These are phyloP conservation scores for Geoglossum glabrum DNA, from an alignment of 495 filamentous ascomycete genomes.

Conservation along the genomic window DNA sequence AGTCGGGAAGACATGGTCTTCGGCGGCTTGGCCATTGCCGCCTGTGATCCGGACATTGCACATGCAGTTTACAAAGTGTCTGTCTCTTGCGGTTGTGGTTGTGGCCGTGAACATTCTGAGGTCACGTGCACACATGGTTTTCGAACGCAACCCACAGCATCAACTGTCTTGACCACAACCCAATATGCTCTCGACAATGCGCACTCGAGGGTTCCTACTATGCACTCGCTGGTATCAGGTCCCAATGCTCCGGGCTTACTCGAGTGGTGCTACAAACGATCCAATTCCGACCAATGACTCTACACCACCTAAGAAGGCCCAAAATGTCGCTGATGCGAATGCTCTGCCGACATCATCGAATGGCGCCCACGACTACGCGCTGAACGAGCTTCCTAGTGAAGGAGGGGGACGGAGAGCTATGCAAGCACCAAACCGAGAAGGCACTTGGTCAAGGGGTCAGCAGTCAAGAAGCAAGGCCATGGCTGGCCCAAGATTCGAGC, in stretches of 20 bases:
- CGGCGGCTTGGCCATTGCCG: conserved; percentile 21
- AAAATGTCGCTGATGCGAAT: conserved; percentile 4
- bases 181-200: not conserved
- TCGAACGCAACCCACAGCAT: not conserved
- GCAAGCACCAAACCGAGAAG: conserved; percentile 75
- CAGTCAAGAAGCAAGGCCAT: conserved; percentile 60
- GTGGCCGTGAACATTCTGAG: conserved; percentile 8
- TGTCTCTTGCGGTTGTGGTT: no score
- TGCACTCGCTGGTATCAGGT: not conserved
- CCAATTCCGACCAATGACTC: conserved; percentile 3
- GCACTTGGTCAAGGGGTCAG: conserved; percentile 69
- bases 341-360: conserved; percentile 3
- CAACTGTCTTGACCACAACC: not conserved
- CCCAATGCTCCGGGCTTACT: not conserved
- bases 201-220: not conserved
- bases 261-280: not conserved
- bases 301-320: not conserved
- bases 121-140: not conserved
- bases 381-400: conserved; percentile 38
- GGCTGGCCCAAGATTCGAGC: conserved; percentile 87
- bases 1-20: conserved; percentile 81
- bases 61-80: not conserved
- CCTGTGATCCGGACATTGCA: conserved; percentile 17
- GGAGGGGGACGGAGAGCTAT: conserved; percentile 36
- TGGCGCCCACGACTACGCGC: conserved; percentile 8